A percentile compares a stretch with the other conserved stretches of the same genome.
These are phyloP conservation scores for Xylaria sp. DNA, from an alignment of 2,329 filamentous ascomycete species.

Conservation along the genomic window DNA sequence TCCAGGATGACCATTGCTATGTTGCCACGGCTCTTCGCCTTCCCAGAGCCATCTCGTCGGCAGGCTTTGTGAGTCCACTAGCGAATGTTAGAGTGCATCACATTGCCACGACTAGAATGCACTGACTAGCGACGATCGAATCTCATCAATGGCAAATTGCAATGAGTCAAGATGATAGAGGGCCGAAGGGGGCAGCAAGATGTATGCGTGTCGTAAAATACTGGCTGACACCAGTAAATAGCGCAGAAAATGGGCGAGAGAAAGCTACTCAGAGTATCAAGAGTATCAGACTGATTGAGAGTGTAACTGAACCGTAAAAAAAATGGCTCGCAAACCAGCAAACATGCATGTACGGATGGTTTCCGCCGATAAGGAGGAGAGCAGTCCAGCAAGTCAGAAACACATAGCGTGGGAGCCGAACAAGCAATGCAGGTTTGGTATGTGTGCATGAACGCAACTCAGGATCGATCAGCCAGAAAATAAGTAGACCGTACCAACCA, in stretches of 20 bases:
- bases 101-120: neutral
- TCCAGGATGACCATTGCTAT: neutral
- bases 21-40: neutral
- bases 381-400: neutral
- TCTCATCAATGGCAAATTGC: neutral
- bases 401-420: neutral
- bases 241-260: neutral
- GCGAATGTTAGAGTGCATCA: constrained; percentile 3
- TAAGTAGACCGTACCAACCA: neutral
- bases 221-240: neutral
- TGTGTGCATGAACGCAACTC: neutral
- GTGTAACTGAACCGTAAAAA: neutral
- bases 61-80: constrained; percentile 12
- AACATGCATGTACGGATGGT: neutral
- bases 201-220: neutral
- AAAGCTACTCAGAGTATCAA: neutral
- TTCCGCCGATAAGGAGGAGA: neutral
- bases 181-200: neutral
- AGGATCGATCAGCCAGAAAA: neutral
- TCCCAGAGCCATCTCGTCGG: neutral
- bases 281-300: neutral
- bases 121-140: neutral
- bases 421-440: neutral
- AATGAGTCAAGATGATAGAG: neutral
- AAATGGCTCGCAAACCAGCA: neutral